phyloP scores from a whole-genome alignment of 1,284 basidiomycete species.

The Papiliotrema fonsecae region DNA sequence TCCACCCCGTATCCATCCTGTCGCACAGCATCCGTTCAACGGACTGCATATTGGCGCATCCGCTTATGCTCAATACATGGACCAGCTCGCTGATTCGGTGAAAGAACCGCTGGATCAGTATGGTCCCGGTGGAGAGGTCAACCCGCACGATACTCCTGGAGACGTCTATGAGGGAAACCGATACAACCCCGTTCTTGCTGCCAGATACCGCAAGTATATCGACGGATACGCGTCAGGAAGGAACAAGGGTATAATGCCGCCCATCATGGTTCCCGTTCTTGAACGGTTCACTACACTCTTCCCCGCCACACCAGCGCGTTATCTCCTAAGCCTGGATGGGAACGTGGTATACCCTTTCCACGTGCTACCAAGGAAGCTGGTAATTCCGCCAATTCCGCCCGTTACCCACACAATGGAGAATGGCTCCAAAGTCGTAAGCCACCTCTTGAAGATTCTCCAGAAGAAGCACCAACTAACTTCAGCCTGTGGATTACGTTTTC shows the following conservation, averaged over 20 bases:
- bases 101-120: no score
- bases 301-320: not conserved
- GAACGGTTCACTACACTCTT: not conserved
- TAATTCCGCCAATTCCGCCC: not conserved
- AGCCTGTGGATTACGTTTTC: not conserved
- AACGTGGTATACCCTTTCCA: not conserved
- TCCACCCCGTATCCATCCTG: not conserved
- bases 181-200: not conserved
- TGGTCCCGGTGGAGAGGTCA: no score
- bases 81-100: no score
- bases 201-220: not conserved
- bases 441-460: no score
- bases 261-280: not conserved
- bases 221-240: not conserved
- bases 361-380: not conserved
- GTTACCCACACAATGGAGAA: not conserved
- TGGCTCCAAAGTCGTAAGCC: not conserved
- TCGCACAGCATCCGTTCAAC: not conserved
- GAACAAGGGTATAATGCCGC: not conserved
- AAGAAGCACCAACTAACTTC: not conserved
- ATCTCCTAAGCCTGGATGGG: not conserved
- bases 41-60: not conserved
- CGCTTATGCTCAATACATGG: not conserved
- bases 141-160: not conserved
- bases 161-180: not conserved